Evolutionary conservation across 1,284 basidiomycete species (phyloP), one percentile per base, ranked within the genome.

Genomic region (Ceratobasidium sp.): DNA sequence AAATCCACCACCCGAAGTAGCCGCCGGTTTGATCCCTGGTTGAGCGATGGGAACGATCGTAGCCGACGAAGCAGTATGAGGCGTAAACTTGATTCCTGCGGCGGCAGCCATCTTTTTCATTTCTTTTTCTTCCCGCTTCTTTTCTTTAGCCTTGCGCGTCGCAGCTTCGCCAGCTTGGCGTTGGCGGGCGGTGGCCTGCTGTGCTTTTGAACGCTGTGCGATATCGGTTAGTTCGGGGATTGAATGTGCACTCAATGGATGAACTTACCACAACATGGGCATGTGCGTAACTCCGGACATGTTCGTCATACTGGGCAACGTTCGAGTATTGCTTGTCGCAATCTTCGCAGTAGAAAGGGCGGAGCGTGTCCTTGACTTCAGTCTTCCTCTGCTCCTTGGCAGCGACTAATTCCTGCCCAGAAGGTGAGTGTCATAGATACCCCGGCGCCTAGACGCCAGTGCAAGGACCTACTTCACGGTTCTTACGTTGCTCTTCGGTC

Each of bases 321-420:
- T 88, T 94, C 81, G 37, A 87, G 83, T 94, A 95, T 82, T 94
- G 93, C 82, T 94, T 94, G 79, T 94, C 92, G 84, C 93, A 95
- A 22, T 94, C 86, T 37, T 86, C 84, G 82, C 93, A 95, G 82
- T 93, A 94, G 84, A 95, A 95, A 7, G 92, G 86, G 44, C 87
- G 87, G 66, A 95, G 86, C 2, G 90, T 90, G 67, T 86, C 86
- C 1, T 87, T 88, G 52, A 95, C 89, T 82, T 94, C 91, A 44
- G 85, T 86, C 79, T 90, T 87, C 37, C 94, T 84, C 6, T 90
- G 91, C 15, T 86, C 88, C 79, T 88, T 89, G 76, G 89, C 90
- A 13, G 92, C 92, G 1, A 90, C 92, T 0, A 82, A 80, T 78
- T 91, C 90, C 93, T 95, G 51, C 19, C 51, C 22, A 29, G 37